Evolutionary conservation across 2,329 filamentous ascomycete species (phyloP).

Genomic region (Sporothrix dimorphospora): DNA sequence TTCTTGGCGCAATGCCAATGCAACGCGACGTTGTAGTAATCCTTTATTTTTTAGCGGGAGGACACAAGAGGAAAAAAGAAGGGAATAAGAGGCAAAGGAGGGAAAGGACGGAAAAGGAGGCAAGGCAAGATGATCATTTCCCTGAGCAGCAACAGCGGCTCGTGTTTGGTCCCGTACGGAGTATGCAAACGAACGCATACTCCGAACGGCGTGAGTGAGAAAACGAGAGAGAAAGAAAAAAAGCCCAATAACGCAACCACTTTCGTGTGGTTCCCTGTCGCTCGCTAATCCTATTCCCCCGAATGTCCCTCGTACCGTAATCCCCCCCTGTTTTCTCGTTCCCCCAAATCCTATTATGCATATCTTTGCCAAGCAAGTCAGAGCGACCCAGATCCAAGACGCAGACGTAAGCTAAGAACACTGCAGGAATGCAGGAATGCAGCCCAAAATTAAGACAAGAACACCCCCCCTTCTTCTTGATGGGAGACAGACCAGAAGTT

Average conservation of each 20-base stretch:
- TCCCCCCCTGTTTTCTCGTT: not conserved
- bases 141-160: not conserved
- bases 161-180: not conserved
- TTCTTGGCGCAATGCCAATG: conserved; percentile 1
- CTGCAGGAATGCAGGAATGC: not conserved
- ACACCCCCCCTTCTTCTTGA: too few relatives aligned
- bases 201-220: not conserved
- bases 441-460: not conserved
- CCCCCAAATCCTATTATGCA: not conserved
- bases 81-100: not conserved
- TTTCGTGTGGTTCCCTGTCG: not conserved
- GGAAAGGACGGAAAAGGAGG: too few relatives aligned
- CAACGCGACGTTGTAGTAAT: conserved; percentile 2
- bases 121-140: not conserved
- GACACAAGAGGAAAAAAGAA: not conserved
- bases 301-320: not conserved
- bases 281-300: not conserved
- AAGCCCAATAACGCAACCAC: not conserved
- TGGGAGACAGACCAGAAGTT: not conserved
- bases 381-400: not conserved
- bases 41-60: not conserved
- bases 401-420: not conserved
- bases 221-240: not conserved
- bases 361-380: conserved; percentile 7
- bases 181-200: not conserved